phyloP scores from a whole-genome alignment of 139 green algal species.

The Tetradesmus obliquus region DNA sequence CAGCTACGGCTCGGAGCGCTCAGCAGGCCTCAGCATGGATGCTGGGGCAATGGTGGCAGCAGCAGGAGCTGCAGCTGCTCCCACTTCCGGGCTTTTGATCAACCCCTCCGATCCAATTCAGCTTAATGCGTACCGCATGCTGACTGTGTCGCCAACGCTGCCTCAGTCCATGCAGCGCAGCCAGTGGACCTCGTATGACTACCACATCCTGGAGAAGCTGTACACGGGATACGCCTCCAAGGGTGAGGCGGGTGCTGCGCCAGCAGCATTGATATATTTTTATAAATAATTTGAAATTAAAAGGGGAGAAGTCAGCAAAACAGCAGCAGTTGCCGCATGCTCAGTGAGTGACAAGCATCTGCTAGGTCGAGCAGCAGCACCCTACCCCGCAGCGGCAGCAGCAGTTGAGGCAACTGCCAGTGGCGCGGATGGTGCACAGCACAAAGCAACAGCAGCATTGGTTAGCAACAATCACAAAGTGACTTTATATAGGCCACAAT shows the following conservation, averaged over 20 bases:
- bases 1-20: conserved; percentile 1
- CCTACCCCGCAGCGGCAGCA: no score
- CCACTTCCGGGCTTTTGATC: not conserved
- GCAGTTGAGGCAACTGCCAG: no score
- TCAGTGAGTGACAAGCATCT: no score
- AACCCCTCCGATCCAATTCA: not conserved
- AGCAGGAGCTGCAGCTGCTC: not conserved
- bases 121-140: conserved; percentile 15
- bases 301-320: no score
- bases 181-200: conserved; percentile 63
- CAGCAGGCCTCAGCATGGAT: conserved; percentile 12
- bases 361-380: no score
- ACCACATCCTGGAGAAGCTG: conserved; percentile 67
- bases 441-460: no score
- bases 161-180: conserved; percentile 58
- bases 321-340: no score
- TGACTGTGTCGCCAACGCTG: not conserved
- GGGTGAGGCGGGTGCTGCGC: not conserved
- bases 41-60: not conserved
- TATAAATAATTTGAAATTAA: not conserved
- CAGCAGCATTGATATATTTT: not conserved
- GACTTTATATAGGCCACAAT: no score
- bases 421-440: no score
- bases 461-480: no score
- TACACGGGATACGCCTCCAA: conserved; percentile 75